Base-by-base conservation (phyloP, 2,329 filamentous ascomycete species). In the Paracamarosporium sp. region DNA sequence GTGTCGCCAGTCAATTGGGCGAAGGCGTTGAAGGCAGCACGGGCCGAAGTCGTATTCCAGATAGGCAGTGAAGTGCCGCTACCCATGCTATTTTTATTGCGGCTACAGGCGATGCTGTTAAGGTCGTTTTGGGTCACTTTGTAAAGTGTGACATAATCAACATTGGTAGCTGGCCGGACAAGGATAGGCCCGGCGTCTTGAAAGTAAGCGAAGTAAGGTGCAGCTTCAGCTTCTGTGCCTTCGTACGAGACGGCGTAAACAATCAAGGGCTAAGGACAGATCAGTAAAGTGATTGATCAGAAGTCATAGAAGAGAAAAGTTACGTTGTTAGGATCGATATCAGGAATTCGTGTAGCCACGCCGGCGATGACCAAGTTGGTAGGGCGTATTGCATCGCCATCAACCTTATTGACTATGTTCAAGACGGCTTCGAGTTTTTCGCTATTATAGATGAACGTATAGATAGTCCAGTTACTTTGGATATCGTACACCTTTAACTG, bases 231-330 rank as follows among this genome's bases (percentile, higher is more conserved):
- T 52, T 61, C 45, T 15, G 57, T 27, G 8, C 67, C 67, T 40
- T 68, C 61, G 45, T 63, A 67, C 33, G 53, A 57, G 20, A 70
- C 13, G 9, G 43, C 64, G 24, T 67, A 70, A 15, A 54, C 41
- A 5, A 68, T 55, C 9, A 40, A 13, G 15, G 7, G 65, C 56
- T 15, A 22, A 3, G 60, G 58, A 61, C 65, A 17, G 9, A 13
- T 13, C 13, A 5, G 4, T 45, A 2, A 33, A 43, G 30, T 13
- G 22, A 30, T 33, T 36, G n/a, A 20, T 25, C 12, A 13, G 12
- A 17, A n/a, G 20, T 13, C 5, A 50, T 27, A 28, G 6, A 31
- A 22, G 24, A 6, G 25, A 15, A 30, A 12, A 48, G 58, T 60
- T 54, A 66, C 63, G 22, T 68, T 63, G 30, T 41, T 44, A 2